Evolutionary conservation across 108 stramenopile genomes (phyloP), one percentile per base, ranked within the genome.

Genomic region (Nannochloropsis salina): DNA sequence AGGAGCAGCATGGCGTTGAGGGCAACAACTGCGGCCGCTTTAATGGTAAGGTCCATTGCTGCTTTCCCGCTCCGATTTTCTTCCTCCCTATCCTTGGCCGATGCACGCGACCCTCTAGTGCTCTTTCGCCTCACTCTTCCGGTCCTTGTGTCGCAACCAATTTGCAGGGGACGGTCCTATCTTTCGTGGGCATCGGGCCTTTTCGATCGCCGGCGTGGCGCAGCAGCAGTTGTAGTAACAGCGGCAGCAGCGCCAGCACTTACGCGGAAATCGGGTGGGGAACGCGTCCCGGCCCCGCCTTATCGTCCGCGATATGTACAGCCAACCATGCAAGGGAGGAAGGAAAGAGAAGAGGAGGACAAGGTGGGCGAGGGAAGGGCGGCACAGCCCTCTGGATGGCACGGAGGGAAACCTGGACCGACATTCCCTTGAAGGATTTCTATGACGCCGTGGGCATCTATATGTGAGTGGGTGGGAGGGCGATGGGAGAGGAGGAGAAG

Each of bases 291-390:
- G 31, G 31, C 31, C 31, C 31, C 0, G 31, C 31, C 31, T 31
- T 31, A 31, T 31, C 31, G 31, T 31, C 31, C 31, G 31, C 31
- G 31, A 31, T 31, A 31, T 31, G 31, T 31, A 31, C 31, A 31
- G 31, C 31, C 31, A 31, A 31, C 1, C 31, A 31, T 31, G 31
- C 31, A 31, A 31, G n/a, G 61, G 61, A 74, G 5, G 8, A 74
- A n/a, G 61, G 61, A n/a, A 74, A n/a, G 61, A 8, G 61, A n/a
- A 74, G 61, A 74, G n/a, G 61, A 74, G 61, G 61, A 74, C 20
- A n/a, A 74, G 61, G 61, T n/a, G 61, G 61, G n/a, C 20, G 61
- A n/a, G n/a, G 61, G 61, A n/a, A 3, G 61, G 61, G 61, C 15
- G 61, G 61, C 20, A 74, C 61, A n/a, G 61, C 61, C 6, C n/a